Base-by-base conservation (phyloP, 1,139 yeast species). In the Starmera stellimalicola region DNA sequence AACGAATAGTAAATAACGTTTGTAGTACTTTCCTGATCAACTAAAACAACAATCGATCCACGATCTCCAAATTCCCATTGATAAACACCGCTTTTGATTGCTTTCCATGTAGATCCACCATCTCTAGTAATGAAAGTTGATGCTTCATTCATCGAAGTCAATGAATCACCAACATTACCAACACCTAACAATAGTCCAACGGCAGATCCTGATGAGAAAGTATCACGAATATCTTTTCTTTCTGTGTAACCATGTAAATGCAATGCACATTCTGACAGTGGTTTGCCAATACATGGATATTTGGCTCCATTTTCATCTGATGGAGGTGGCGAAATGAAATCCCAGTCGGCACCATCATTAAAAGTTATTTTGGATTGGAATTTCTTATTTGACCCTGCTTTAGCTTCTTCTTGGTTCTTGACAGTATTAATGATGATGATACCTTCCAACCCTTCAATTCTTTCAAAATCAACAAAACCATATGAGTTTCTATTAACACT, bases 41-140 rank as follows among this genome's bases (percentile, higher is more conserved):
- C 91, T 33, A 88, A 57, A 1, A 82, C 85, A 38, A 91, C 60
- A 28, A 93, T 70, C 1, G 95, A 77, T 7, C 99, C 98, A 45
- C 87, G 80, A 54, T 93, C 98, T 39, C 97, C 98, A 56, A 68
- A 91, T 55, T 88, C 97, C 97, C 97, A 93, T 73, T 81, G 81
- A 49, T 71, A 70, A 0, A 73, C 70, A 1, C 94, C 94, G 41
- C 79, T 72, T 34, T 60, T 68, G 18, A 87, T 62, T 55, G 85
- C 94, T 36, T 57, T 73, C 98, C 98, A 91, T 3, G 88, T 70
- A 4, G 77, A 58, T 30, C 99, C 99, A 3, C 94, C 98, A 58
- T 93, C 96, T 6, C 68, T 63, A 11, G 95, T 77, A 41, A 91
- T 58, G 46, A 74, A 91, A 0, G 95, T 83, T 3, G 82, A 63